These are phyloP conservation scores for Lactarius quietus DNA, from an alignment of 768 basidiomycete species.

Conservation along the genomic window DNA sequence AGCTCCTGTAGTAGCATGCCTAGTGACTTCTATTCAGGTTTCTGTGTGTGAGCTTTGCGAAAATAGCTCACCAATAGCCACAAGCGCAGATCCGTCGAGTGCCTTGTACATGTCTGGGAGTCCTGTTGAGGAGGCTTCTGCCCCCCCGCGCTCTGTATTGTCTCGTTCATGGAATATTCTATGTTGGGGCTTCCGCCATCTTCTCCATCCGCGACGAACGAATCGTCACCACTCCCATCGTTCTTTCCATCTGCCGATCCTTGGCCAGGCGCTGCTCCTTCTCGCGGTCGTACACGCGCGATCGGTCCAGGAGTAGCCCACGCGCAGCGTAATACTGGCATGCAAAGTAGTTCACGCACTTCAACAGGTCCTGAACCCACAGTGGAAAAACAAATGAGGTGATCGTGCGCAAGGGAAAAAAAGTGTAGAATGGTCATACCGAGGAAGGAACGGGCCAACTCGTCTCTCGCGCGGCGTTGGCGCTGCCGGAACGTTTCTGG, in stretches of 20 bases:
- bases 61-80: constrained; percentile 59
- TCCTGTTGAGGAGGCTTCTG: constrained; percentile 18
- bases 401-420: constrained; percentile 12
- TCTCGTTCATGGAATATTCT: constrained; percentile 25
- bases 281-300: constrained; percentile 44
- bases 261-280: constrained; percentile 35
- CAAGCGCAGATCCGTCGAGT: constrained; percentile 67
- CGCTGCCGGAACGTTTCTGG: not conserved
- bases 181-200: constrained; percentile 10
- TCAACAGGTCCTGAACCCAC: constrained; percentile 45
- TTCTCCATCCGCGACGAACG: constrained; percentile 16
- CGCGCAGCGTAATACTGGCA: constrained; percentile 57
- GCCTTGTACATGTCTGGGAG: constrained; percentile 68
- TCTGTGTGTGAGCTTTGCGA: not conserved
- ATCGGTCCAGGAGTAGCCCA: constrained; percentile 53
- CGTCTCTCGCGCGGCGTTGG: not conserved
- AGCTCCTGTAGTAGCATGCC: constrained; percentile 71
- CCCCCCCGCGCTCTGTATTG: constrained; percentile 21
- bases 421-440: constrained; percentile 37
- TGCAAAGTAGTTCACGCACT: constrained; percentile 50
- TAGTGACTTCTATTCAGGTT: constrained; percentile 27
- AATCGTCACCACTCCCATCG: constrained; percentile 23
- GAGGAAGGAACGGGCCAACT: constrained; percentile 44
- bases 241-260: constrained; percentile 24
- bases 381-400: not conserved